These are phyloP conservation scores for Phialocephala subalpina DNA, from an alignment of 2,329 filamentous ascomycete species.

Conservation along the genomic window DNA sequence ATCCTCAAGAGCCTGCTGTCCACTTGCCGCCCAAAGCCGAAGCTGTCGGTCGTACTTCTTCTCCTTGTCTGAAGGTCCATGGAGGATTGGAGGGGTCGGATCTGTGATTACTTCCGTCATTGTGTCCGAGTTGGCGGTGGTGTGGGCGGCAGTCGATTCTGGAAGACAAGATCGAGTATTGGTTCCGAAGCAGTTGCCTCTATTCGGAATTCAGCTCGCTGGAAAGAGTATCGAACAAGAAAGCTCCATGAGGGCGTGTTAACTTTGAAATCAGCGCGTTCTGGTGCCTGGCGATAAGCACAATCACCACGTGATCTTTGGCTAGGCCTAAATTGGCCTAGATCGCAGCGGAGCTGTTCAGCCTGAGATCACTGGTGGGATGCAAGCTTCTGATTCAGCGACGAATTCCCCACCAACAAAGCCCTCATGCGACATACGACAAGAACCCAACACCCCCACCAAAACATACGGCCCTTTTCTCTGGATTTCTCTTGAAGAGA, in stretches of 20 bases:
- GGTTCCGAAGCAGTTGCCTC: not conserved
- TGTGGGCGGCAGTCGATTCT: not conserved
- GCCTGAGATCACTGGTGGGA: not conserved
- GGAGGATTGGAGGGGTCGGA: conserved; percentile 52
- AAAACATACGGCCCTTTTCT: not conserved
- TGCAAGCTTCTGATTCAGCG: not conserved
- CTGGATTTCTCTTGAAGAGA: not conserved
- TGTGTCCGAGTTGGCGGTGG: conserved; percentile 10
- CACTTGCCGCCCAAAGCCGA: conserved; percentile 91
- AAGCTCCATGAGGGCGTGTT: not conserved
- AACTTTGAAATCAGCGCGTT: not conserved
- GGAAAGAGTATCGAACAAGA: not conserved
- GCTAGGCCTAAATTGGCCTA: not conserved
- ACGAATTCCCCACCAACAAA: conserved; percentile 6
- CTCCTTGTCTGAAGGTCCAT: conserved; percentile 67
- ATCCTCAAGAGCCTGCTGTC: conserved; percentile 88
- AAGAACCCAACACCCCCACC: conserved; percentile 1
- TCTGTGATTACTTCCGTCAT: conserved; percentile 40
- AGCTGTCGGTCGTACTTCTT: conserved; percentile 94
- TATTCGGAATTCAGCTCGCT: not conserved
- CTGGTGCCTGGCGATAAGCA: not conserved
- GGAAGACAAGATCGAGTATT: not conserved
- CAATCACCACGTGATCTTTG: not conserved
- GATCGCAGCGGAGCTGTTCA: not conserved
- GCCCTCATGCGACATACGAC: not conserved